These are phyloP conservation scores for Fusarium sp. DNA, from an alignment of 2,329 filamentous ascomycete genomes.

Conservation along the genomic window DNA sequence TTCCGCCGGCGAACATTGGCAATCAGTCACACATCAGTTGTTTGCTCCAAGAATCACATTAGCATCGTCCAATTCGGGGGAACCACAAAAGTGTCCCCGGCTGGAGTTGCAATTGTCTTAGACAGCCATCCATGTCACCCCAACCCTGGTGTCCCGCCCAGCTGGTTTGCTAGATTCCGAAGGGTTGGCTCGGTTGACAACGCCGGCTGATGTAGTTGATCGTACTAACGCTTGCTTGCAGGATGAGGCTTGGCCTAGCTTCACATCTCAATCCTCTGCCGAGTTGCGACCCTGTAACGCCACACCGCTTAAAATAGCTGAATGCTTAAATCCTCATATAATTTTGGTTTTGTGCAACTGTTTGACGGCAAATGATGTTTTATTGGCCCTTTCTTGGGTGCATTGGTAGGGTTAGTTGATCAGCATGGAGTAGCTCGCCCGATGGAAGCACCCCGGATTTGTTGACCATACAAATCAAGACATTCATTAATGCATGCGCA, in stretches of 20 bases:
- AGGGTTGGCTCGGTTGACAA: slow-evolving; percentile 37
- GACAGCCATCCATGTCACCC: slow-evolving; percentile 18
- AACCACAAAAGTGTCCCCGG: slow-evolving; percentile 34
- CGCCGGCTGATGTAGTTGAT: slow-evolving; percentile 16
- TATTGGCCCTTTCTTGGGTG: neutral
- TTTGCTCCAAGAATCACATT: neutral
- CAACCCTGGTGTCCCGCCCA: slow-evolving; percentile 25
- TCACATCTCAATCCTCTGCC: slow-evolving; percentile 21
- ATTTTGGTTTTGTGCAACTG: neutral
- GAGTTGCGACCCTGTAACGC: slow-evolving; percentile 6
- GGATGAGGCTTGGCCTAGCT: slow-evolving; percentile 18
- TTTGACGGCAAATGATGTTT: neutral
- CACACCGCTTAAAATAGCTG: slow-evolving; percentile 24
- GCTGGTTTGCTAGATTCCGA: slow-evolving; percentile 39
- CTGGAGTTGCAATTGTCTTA: slow-evolving; percentile 7
- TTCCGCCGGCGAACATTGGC: neutral
- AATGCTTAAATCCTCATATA: neutral
- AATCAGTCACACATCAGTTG: neutral
- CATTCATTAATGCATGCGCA: neutral
- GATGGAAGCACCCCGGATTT: neutral
- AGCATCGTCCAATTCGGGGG: slow-evolving; percentile 11
- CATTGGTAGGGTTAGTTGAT: neutral
- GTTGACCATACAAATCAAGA: neutral
- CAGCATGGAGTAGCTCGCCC: neutral
- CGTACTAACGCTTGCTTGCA: slow-evolving; percentile 31